phyloP scores from a whole-genome alignment of 768 basidiomycete genomes.

The Calocybe cyanea region DNA sequence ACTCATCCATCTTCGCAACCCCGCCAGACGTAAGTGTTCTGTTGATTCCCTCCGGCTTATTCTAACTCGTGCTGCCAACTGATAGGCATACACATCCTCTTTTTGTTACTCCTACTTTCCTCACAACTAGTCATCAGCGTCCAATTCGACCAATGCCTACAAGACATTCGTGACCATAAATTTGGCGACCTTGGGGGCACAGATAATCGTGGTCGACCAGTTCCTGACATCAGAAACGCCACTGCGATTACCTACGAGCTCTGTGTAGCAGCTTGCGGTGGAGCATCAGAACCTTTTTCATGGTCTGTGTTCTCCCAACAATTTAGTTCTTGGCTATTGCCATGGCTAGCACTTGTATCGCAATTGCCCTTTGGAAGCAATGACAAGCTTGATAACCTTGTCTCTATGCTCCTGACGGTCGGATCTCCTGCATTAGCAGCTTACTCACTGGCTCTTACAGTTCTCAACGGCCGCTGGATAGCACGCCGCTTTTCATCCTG shows the following conservation, averaged over 20 bases:
- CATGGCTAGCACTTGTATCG: constrained; percentile 45
- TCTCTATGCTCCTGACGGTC: constrained; percentile 37
- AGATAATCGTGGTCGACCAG: constrained; percentile 23
- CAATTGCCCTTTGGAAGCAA: constrained; percentile 46
- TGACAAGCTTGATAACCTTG: constrained; percentile 36
- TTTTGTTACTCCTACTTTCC: constrained; percentile 1
- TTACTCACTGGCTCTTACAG: constrained; percentile 40
- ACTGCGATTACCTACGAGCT: constrained; percentile 27
- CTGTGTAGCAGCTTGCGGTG: constrained; percentile 25
- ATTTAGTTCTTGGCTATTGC: constrained; percentile 43
- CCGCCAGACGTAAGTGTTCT: no score
- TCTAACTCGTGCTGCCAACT: no score
- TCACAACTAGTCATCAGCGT: constrained; percentile 3
- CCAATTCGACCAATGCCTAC: constrained; percentile 20
- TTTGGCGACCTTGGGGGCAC: constrained; percentile 18
- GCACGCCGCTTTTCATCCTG: constrained; percentile 25
- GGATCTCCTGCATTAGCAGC: constrained; percentile 43
- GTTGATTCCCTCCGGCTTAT: no score
- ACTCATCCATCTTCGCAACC: no score
- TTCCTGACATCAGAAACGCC: constrained; percentile 18
- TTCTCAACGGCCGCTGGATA: constrained; percentile 42
- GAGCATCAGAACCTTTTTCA: constrained; percentile 20
- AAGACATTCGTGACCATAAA: constrained; percentile 12
- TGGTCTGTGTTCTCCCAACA: constrained; percentile 35
- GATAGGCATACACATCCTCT: not conserved